Conservation (phyloP, 139 green algal species). For the Choricystis sp. region DNA sequence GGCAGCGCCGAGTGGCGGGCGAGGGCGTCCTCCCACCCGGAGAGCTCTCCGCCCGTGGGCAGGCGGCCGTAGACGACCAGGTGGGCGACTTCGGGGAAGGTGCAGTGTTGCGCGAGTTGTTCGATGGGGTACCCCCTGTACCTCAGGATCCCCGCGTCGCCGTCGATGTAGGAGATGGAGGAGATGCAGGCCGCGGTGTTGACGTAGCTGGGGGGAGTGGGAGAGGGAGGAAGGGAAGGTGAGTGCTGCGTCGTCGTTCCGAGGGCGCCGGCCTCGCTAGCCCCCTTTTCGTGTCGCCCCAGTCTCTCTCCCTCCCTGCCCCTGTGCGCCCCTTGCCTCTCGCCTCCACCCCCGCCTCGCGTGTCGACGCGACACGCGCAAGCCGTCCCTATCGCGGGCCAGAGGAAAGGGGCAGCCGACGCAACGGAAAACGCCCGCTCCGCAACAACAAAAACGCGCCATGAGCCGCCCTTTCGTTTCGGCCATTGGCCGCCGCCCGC, state of each 20-base stretch:
- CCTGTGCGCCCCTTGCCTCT: too few relatives aligned
- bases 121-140: conserved; percentile 95
- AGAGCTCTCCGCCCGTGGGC: conserved; percentile 33
- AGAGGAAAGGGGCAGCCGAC: not conserved
- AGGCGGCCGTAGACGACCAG: conserved; percentile 80
- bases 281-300: too few relatives aligned
- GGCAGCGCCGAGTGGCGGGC: conserved; percentile 76
- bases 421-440: too few relatives aligned
- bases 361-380: not conserved
- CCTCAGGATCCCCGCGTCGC: conserved; percentile 83
- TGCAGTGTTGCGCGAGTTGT: conserved; percentile 71
- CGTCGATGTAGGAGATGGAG: conserved; percentile 91
- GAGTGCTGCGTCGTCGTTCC: not conserved
- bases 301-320: too few relatives aligned
- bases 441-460: not conserved
- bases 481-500: too few relatives aligned
- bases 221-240: not conserved
- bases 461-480: too few relatives aligned
- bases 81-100: conserved; percentile 69
- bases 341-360: too few relatives aligned
- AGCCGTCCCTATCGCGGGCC: not conserved
- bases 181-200: conserved; percentile 84
- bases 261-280: too few relatives aligned
- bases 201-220: conserved; percentile 53
- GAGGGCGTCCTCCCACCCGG: conserved; percentile 54